Evolutionary conservation across 176 grass and related monocot genomes (phyloP).

Genomic region (Thalia dealbata): DNA sequence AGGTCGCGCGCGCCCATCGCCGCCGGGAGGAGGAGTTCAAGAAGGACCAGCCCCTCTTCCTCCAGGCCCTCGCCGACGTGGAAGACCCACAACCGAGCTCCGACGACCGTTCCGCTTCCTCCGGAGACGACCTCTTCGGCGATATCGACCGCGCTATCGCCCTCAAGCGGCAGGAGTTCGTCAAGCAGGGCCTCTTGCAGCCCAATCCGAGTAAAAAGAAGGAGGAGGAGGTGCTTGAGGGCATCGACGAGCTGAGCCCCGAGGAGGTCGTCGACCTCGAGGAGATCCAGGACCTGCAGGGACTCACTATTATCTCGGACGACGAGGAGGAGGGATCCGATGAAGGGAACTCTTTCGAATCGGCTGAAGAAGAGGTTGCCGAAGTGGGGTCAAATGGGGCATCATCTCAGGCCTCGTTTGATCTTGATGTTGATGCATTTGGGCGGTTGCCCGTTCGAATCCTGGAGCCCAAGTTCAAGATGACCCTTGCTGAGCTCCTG

Average conservation of each 20-base stretch:
- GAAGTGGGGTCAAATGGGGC: slow-evolving; percentile 6
- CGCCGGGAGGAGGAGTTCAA: slow-evolving; percentile 33
- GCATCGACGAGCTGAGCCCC: slow-evolving; percentile 54
- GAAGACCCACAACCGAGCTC: slow-evolving; percentile 22
- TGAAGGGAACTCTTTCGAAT: background rate
- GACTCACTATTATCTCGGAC: slow-evolving; percentile 38
- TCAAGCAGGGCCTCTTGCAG: slow-evolving; percentile 11
- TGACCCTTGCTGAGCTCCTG: slow-evolving; percentile 89
- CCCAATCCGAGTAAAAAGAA: slow-evolving; percentile 23
- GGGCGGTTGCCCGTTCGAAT: slow-evolving; percentile 37
- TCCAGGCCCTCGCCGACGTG: slow-evolving; percentile 32
- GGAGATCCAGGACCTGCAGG: slow-evolving; percentile 54
- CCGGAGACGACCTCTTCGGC: slow-evolving; percentile 53
- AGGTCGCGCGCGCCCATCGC: slow-evolving; percentile 48
- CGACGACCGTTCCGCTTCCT: background rate
- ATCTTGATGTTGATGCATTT: slow-evolving; percentile 47
- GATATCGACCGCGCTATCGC: slow-evolving; percentile 77
- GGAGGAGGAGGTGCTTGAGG: slow-evolving; percentile 18
- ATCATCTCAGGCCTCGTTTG: slow-evolving; percentile 18
- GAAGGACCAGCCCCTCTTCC: slow-evolving; percentile 38
- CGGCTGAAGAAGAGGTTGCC: slow-evolving; percentile 15
- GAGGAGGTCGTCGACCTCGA: slow-evolving; percentile 70
- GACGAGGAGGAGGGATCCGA: slow-evolving; percentile 18
- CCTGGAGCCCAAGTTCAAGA: slow-evolving; percentile 55
- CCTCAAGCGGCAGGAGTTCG: slow-evolving; percentile 72